Base-by-base conservation (phyloP, 306 rosid genomes). In the Hippophae gyantsensis region DNA sequence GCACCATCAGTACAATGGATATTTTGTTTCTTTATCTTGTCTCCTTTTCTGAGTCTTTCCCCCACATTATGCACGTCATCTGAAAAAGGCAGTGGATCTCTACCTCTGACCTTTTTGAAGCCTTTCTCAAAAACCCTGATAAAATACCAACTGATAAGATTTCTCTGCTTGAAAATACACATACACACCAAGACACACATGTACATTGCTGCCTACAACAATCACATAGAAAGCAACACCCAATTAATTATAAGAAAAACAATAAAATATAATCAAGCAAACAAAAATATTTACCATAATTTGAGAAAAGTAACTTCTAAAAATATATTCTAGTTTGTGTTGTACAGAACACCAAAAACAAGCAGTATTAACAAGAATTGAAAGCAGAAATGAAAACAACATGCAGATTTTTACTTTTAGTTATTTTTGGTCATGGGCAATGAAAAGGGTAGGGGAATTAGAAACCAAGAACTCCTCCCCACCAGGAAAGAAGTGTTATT, bases 61-160 rank as follows among this genome's bases (percentile, higher is more conserved):
- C 75, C 83, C 48, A 65, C 62, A 74, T 61, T 70, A 65, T 48
- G 72, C 73, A 62, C 62, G 48, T 74, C 76, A 60, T 75, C 82
- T 27, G 78, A 71, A 67, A 81, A 53, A 71, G 55, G 57, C 63
- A 73, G 73, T 65, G 65, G 58, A 74, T 72, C 72, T 76, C 79
- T 58, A 56, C 79, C 51, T 58, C 76, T 83, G 64, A 74, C 83
- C 76, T 73, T 77, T 55, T 62, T 54, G 63, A 50, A 58, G 59
- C 78, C 82, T 76, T 83, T 77, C 48, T 65, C 79, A 52, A 50
- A 47, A 66, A 64, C 56, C 84, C 99, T 92, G 88, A 45, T 55
- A 74, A 54, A 69, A 68, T 47, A 53, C 40, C 23, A 70, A 70
- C 58, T 44, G 23, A 69, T 69, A 54, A 69, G 69, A 76, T 62